Conservation (phyloP, 768 basidiomycete species). For the Lactarius hengduanensis region DNA sequence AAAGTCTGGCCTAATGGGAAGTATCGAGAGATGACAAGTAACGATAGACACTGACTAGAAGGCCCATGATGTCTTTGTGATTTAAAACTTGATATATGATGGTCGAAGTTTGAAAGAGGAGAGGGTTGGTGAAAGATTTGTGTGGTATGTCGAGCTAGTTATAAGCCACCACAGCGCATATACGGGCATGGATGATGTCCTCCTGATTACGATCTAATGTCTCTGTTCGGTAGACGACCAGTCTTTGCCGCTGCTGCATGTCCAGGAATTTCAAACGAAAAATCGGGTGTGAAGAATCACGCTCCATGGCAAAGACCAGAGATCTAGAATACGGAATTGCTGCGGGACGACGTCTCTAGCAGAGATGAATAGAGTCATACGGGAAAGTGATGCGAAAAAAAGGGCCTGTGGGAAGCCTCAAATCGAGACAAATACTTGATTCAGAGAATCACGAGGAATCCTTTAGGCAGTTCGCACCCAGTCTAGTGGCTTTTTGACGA, state of each 20-base stretch:
- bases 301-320: neutral
- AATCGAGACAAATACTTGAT: neutral
- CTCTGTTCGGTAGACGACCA: neutral
- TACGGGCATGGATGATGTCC: neutral
- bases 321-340: too few species aligned
- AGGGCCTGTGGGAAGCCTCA: neutral
- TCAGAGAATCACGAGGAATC: neutral
- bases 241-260: neutral
- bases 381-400: neutral
- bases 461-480: neutral
- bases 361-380: neutral
- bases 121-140: neutral
- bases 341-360: neutral
- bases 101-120: neutral
- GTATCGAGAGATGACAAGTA: neutral
- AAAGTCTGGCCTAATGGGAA: neutral
- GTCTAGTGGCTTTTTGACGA: neutral
- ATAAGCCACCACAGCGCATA: conserved; percentile 3
- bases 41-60: conserved; percentile 5
- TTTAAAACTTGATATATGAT: neutral
- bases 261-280: neutral
- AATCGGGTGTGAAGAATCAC: neutral
- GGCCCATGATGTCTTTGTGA: conserved; percentile 5
- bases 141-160: conserved; percentile 1
- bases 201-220: neutral